Conservation (phyloP, 1,284 basidiomycete genomes). For the Puccinia brachypodii region DNA sequence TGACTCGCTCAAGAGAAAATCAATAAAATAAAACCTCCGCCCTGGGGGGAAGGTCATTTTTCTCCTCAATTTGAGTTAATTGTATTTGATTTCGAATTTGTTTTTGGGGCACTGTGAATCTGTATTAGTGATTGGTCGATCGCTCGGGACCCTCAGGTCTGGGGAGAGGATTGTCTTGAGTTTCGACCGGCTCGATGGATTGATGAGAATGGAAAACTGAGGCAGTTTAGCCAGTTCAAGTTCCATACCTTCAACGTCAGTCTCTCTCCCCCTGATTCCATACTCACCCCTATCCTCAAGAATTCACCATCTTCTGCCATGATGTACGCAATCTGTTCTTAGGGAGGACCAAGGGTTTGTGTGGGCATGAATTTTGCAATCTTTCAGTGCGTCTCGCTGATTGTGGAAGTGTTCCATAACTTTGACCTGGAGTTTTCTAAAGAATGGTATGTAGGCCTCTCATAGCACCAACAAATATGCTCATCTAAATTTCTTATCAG, state of each 20-base stretch:
- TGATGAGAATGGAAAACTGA: constrained; percentile 49
- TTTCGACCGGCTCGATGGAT: constrained; percentile 52
- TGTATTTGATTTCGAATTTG: neutral
- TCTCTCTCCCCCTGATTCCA: neutral
- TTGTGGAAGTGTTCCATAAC: constrained; percentile 20
- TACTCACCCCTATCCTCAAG: neutral
- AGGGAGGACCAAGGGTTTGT: constrained; percentile 44
- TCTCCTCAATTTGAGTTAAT: neutral
- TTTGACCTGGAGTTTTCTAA: constrained; percentile 35
- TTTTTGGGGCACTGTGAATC: neutral
- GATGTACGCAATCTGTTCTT: neutral
- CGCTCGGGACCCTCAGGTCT: constrained; percentile 48
- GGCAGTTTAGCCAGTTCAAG: constrained; percentile 50
- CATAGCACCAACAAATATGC: neutral
- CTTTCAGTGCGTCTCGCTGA: constrained; percentile 14
- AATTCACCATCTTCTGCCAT: neutral
- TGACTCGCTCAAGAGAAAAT: no score
- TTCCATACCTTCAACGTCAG: constrained; percentile 52
- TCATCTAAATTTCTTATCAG: neutral
- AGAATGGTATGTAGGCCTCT: constrained; percentile 38
- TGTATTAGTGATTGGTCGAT: constrained; percentile 50
- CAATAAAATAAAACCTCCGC: neutral
- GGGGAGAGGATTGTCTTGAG: constrained; percentile 51
- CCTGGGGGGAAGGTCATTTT: neutral
- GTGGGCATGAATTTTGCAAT: constrained; percentile 40